phyloP scores from a whole-genome alignment of 2,329 filamentous ascomycete genomes.

The Xylariaceae sp. region DNA sequence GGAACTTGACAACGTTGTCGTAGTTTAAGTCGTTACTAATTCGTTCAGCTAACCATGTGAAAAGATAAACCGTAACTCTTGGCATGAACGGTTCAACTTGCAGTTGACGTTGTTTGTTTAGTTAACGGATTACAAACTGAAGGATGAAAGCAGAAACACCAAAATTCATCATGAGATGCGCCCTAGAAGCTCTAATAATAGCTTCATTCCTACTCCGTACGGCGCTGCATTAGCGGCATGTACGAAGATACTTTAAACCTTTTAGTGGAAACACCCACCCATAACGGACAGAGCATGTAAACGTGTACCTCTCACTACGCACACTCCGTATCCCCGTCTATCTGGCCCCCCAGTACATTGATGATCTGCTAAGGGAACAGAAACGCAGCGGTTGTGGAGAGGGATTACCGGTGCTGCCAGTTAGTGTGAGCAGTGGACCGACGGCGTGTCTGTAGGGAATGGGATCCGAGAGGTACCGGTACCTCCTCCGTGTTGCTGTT shows the following conservation, averaged over 20 bases:
- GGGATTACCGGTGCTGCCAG: neutral
- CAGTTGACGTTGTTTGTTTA: no score
- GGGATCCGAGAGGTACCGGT: neutral
- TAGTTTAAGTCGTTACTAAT: no score
- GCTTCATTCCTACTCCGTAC: conserved; percentile 8
- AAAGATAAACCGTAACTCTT: no score
- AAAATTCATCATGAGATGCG: neutral
- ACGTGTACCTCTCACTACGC: neutral
- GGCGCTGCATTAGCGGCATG: neutral
- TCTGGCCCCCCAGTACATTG: neutral
- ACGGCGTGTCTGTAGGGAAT: neutral
- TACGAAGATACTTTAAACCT: neutral
- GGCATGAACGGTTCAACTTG: no score
- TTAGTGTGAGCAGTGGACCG: neutral
- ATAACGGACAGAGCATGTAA: neutral
- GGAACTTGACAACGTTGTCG: no score
- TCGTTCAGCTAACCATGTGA: no score
- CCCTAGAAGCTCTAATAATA: neutral
- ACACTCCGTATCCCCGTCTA: neutral
- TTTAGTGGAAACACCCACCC: neutral
- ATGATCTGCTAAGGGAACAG: neutral
- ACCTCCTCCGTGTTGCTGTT: neutral
- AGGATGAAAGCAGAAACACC: neutral
- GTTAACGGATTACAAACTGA: no score
- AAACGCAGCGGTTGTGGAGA: neutral